Evolutionary conservation across 106 monocot species (phyloP), one percentile per base, ranked within the genome.

Genomic region (Amphibolis antarctica): DNA sequence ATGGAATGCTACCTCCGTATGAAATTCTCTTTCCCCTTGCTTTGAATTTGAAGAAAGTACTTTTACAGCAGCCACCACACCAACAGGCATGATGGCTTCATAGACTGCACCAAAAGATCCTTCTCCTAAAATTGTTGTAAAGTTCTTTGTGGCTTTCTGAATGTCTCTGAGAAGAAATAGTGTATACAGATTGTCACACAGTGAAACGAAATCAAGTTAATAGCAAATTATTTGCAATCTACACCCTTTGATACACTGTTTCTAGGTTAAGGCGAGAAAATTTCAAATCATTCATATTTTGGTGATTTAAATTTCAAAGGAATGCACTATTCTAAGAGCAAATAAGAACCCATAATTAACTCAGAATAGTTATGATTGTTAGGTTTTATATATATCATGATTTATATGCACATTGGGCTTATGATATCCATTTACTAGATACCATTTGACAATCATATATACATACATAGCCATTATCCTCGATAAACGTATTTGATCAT

Each of bases 101-200:
- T 90, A 96, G 46, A 96, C 94, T 22, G 86, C 78, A 46, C 94
- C 94, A 69, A 96, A 96, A 53, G 94, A 84, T 56, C 94, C 94
- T 68, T 96, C 75, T 1, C 94, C 94, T 63, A 96, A 59, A 69
- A 86, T 71, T 55, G 89, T 90, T 45, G 94, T 86, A 65, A 90
- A 96, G 78, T 90, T 86, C 7, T 78, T 55, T 60, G 89, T 96
- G 10, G 94, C 84, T 71, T 84, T 86, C 72, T 96, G 81, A 63
- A 96, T 84, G 51, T 96, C 89, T 81, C 94, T 96, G 42, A 22
- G 22, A 31, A 29, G 31, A 26, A 22, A 20, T 28, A 42, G 22
- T 21, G 19, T 19, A 20, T 18, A 42, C 15, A 0, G 10, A 13
- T 17, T 26, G 11, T 44, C 44, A 42, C 4, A 21, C 12, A 23